phyloP scores from a whole-genome alignment of 345 rosid genomes.

The Physaria fendleri region DNA sequence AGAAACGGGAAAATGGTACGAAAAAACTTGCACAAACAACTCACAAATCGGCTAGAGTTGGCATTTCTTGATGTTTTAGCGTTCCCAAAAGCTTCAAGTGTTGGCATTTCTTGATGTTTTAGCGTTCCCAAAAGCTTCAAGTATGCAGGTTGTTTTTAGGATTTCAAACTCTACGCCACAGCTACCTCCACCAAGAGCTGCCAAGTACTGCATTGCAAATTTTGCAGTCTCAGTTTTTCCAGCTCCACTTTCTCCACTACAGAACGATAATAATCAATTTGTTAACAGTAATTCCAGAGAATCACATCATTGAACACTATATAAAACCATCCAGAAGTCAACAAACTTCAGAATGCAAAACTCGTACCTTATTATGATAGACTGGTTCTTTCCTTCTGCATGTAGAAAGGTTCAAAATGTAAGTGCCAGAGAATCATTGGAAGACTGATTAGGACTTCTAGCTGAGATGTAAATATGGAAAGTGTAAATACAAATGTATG shows the following conservation, averaged over 20 bases:
- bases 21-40: constrained; percentile 24
- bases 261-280: constrained; percentile 7
- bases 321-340: neutral
- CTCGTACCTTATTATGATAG: constrained; percentile 81
- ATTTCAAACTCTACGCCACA: constrained; percentile 63
- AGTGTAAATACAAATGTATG: neutral
- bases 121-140: constrained; percentile 98
- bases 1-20: neutral
- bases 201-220: constrained; percentile 83
- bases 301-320: neutral
- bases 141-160: constrained; percentile 62
- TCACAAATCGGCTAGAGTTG: constrained; percentile 93
- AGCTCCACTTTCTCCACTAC: constrained; percentile 98
- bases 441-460: neutral
- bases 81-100: constrained; percentile 98
- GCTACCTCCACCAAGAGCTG: constrained; percentile 76
- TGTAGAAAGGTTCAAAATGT: constrained; percentile 13
- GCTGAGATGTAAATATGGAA: neutral
- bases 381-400: constrained; percentile 84
- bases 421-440: constrained; percentile 8
- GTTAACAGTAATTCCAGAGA: neutral
- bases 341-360: neutral
- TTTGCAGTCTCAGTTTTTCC: constrained; percentile 99
- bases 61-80: constrained; percentile 86
- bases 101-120: constrained; percentile 83